Evolutionary conservation across 1,139 yeast species (phyloP), one percentile per base, ranked within the genome.

Genomic region (Kurtzmaniella quercitrusa): DNA sequence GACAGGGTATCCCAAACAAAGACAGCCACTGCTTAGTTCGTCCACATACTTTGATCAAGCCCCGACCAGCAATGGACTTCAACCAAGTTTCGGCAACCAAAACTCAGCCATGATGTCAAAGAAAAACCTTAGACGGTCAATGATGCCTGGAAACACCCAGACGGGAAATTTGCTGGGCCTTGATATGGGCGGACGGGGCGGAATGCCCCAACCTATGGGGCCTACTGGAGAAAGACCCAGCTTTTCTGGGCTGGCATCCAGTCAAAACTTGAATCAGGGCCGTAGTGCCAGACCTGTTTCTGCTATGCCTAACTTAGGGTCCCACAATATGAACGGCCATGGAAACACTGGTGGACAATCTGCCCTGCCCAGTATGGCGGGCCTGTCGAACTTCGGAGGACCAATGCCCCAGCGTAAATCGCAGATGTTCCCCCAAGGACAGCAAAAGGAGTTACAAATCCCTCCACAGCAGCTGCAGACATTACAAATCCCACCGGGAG

Each of bases 131-230:
- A 65, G 76, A 42, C 62, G 75, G 23, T 67, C 75, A 0, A 66
- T 59, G 12, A 63, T 62, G 51, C 70, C 74, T 16, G 58, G 49
- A 43, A 53, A 65, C 59, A 59, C 56, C 39, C 36, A 31, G 6
- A 68, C 65, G 10, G 64, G 60, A 43, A 41, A 36, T 33, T 51
- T 65, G 23, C 65, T 64, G 29, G 71, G 72, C 3, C 51, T 71
- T 27, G 77, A 73, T 53, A 63, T 70, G 65, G 77, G 77, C 12
- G 77, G 77, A 10, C 63, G 78, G 51, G 77, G 75, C n/a, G 77
- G 77, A 11, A 73, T 72, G 77, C 77, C 77, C 41, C 58, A 59
- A 58, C 66, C 70, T 1, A 56, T 56, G 2, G 55, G 50, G 5
- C 53, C 53, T 11, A 44, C 46, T 23, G 46, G 46, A 9, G 46